Evolutionary conservation across 2,329 filamentous ascomycete genomes (phyloP), one percentile per base, ranked within the genome.

Genomic region (Fusarium duplospermum): DNA sequence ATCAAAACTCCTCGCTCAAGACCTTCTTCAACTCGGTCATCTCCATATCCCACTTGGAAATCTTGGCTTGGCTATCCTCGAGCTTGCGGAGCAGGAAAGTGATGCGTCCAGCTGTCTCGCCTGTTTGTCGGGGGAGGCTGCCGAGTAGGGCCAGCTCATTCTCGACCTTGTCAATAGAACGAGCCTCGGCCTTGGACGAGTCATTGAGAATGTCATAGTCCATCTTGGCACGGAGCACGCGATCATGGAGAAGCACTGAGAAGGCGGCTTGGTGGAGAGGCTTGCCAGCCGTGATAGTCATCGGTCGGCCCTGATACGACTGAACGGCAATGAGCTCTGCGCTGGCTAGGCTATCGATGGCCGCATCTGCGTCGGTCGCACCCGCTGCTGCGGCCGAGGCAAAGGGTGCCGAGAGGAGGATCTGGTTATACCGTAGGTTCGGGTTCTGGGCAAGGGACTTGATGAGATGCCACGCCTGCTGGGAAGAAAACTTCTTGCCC

Each of bases 401-500:
- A 24, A 97, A 97, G 0, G 93, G 88, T 64, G 93, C 91, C 5
- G 92, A 90, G 2, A 98, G 89, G 0, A 98, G 85, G 3, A 98
- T 87, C 78, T 97, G 93, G 82, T 97, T 96, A 86, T 98, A 98
- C 2, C 93, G 89, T 1, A 98, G 86, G 5, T 83, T 87, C 7
- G 92, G 90, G 13, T 90, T 85, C n/a, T 88, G 82, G 0, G 94
- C 92, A 16, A 99, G 90, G 33, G 89, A 87, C 80, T 93, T 95
- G 82, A 98, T 92, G 3, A 99, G 85, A 69, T 93, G 89, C 96
- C 96, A 98, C 0, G 94, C 96, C 84, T 98, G 96, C 79, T 96
- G 92, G 6, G 91, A 87, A 0, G 92, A 93, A 93, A 94, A 98
- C 63, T 89, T 89, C 33, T 89, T 89, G 45, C 87, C 84, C 4